Base-by-base conservation (phyloP, 2,329 filamentous ascomycete species). In the Diplocarpon mali region DNA sequence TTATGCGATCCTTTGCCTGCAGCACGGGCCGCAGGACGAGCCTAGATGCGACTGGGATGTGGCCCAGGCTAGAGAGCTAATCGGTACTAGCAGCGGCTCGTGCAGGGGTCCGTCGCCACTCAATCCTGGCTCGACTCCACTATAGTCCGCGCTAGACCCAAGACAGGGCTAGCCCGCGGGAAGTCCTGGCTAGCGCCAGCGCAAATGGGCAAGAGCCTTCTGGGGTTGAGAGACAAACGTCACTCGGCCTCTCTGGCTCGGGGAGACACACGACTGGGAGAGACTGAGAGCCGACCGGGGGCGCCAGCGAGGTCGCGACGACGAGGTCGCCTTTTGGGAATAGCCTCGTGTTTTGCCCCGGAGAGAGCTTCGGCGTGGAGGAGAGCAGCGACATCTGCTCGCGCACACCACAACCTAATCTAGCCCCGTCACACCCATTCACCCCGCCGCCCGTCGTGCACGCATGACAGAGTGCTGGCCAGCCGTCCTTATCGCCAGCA, bases 271-370 rank as follows among this genome's bases (percentile, higher is more conserved):
- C n/a, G n/a, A n/a, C n/a, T 14, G 20, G 34, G 38, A 32, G 10
- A 32, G 30, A 9, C 30, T 12, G n/a, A 32, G n/a, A 9, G 30
- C 3, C 4, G n/a, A 32, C 5, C 3, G 9, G 27, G 31, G 27
- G 35, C 24, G 20, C 15, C 47, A 30, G 37, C 42, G 31, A 50
- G 44, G 24, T 42, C 40, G 29, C 44, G 47, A 47, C 47, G 41
- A 36, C 47, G 38, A 50, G 44, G 35, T 42, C 34, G 20, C 3
- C 20, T 24, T 24, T 24, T 7, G n/a, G 20, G 20, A 24, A 24
- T 24, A 24, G 20, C 20, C 20, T 4, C 20, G 20, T 7, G 7
- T 4, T 24, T 24, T 24, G 20, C 20, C 20, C 7, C 7, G 20
- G 20, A 24, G 7, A 24, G 7, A 24, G 7, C 7, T 4, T 24